Base-by-base conservation (phyloP, 148 eudicot genomes). In the Fagopyrum esculentum region DNA sequence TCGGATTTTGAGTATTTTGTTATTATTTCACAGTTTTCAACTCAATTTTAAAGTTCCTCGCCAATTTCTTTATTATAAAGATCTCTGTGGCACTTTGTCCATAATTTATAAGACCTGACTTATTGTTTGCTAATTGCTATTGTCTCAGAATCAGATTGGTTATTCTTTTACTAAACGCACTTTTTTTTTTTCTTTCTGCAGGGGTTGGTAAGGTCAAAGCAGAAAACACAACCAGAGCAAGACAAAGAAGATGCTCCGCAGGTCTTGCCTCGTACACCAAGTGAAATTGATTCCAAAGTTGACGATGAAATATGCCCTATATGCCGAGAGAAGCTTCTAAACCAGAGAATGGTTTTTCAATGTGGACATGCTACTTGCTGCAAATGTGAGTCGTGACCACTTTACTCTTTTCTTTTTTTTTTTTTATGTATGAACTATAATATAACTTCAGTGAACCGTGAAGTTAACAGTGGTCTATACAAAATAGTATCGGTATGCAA, bases 331-430 rank as follows among this genome's bases (percentile, higher is more conserved):
- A 88, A 79, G 77, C 90, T 92, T 71, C 80, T 77, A 60, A 82
- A 81, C 79, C 96, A 92, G 74, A 95, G 86, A 83, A 92, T 95
- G 96, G 98, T 95, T 73, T 95, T 92, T 72, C 93, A 86, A 77
- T 95, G 98, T 78, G 98, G 96, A 22, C 98, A 95, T 75, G 74
- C 90, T 63, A 92, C 88, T 35, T 95, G 98, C 78, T 89, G 89
- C 84, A 95, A 92, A 83, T 95, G 98, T 94, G 79, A 91, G 98
- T 45, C 15, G 64, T 13, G 16, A 35, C 40, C 40, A 35, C 40
- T 35, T 35, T 22, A 22, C 26, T 22, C 26, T 22, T 22, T 22
- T 22, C 26, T 22, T 22, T 22, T 57, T 57, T 22, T 2, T 30
- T 2, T 57, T 57, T 22, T 43, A 29, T 29, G 30, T 29, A 61